Percentiles rank a stretch among this genome's conserved stretches.
Evolutionary conservation across 1,139 yeast genomes (phyloP).

Genomic region (Neolecta irregularis): DNA sequence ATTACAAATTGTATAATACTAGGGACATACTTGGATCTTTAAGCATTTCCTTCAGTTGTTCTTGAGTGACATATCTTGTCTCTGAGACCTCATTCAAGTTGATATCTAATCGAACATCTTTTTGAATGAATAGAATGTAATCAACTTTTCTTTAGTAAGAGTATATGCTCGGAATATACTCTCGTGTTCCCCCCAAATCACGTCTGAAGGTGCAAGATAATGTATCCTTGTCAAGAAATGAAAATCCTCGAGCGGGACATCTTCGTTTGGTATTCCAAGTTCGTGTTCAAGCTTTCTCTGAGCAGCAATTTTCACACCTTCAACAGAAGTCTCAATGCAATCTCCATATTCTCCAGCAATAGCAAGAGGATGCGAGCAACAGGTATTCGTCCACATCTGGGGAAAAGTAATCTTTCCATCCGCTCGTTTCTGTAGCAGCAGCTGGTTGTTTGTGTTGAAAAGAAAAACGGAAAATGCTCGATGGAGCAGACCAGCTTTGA

Average conservation of each 20-base stretch:
- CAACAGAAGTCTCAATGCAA: slow-evolving; percentile 42
- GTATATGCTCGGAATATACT: slow-evolving; percentile 19
- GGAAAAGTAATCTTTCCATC: slow-evolving; percentile 94
- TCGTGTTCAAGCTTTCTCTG: slow-evolving; percentile 85
- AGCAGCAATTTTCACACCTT: slow-evolving; percentile 79
- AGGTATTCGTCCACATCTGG: slow-evolving; percentile 84
- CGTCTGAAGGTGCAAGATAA: slow-evolving; percentile 72
- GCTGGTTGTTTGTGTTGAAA: slow-evolving; percentile 59
- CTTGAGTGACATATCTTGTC: slow-evolving; percentile 51
- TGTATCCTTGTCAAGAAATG: slow-evolving; percentile 84
- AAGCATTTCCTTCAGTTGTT: slow-evolving; percentile 63
- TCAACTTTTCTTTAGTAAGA: slow-evolving; percentile 33
- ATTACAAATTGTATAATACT: not conserved
- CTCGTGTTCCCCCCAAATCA: slow-evolving; percentile 96
- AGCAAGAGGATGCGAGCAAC: slow-evolving; percentile 94
- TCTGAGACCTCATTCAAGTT: slow-evolving; percentile 71
- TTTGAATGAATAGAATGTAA: slow-evolving; percentile 65
- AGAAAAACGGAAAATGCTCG: slow-evolving; percentile 90
- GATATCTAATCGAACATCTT: slow-evolving; percentile 39
- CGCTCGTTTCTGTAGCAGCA: slow-evolving; percentile 86
- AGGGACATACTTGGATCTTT: slow-evolving; percentile 28
- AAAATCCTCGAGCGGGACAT: slow-evolving; percentile 49
- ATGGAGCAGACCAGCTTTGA: slow-evolving; percentile 71
- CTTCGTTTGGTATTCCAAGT: slow-evolving; percentile 56
- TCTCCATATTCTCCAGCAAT: slow-evolving; percentile 64